These are phyloP conservation scores for Fusarium cyanostomum DNA, from an alignment of 2,329 filamentous ascomycete genomes.

Conservation along the genomic window DNA sequence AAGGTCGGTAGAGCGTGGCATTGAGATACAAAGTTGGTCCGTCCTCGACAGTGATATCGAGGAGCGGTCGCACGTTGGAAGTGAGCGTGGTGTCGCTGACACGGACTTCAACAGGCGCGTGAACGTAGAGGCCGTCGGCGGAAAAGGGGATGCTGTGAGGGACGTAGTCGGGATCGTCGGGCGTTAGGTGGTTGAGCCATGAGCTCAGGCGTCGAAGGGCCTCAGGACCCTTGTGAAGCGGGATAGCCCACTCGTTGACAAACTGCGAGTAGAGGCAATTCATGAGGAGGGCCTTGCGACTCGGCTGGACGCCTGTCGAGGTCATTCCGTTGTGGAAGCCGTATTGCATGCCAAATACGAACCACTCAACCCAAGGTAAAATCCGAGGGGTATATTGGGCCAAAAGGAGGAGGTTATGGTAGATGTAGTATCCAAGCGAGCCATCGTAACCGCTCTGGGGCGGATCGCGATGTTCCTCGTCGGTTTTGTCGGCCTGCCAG, in stretches of 20 bases:
- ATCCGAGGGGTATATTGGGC: constrained; percentile 81
- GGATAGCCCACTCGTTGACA: constrained; percentile 98
- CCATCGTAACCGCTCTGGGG: constrained; percentile 82
- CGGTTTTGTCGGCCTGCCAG: constrained; percentile 86
- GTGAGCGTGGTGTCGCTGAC: constrained; percentile 73
- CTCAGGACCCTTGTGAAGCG: constrained; percentile 85
- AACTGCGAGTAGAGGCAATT: constrained; percentile 99
- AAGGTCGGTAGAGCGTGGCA: constrained; percentile 87
- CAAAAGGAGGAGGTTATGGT: constrained; percentile 88
- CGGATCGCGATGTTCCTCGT: constrained; percentile 67
- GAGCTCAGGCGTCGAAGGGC: constrained; percentile 83
- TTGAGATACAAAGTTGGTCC: constrained; percentile 88
- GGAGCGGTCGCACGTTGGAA: constrained; percentile 52
- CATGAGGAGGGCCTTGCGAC: constrained; percentile 85
- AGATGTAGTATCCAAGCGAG: constrained; percentile 83
- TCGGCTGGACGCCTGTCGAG: constrained; percentile 81
- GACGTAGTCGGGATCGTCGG: constrained; percentile 72
- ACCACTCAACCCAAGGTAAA: constrained; percentile 91
- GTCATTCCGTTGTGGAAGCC: constrained; percentile 78
- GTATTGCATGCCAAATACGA: constrained; percentile 97
- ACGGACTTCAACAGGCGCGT: constrained; percentile 92
- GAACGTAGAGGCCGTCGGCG: constrained; percentile 82
- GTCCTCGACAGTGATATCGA: constrained; percentile 76
- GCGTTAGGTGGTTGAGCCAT: constrained; percentile 76
- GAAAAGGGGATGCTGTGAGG: constrained; percentile 80